phyloP scores from a whole-genome alignment of 192 early-diverging fungal species.

The Spizellomyces punctatus region DNA sequence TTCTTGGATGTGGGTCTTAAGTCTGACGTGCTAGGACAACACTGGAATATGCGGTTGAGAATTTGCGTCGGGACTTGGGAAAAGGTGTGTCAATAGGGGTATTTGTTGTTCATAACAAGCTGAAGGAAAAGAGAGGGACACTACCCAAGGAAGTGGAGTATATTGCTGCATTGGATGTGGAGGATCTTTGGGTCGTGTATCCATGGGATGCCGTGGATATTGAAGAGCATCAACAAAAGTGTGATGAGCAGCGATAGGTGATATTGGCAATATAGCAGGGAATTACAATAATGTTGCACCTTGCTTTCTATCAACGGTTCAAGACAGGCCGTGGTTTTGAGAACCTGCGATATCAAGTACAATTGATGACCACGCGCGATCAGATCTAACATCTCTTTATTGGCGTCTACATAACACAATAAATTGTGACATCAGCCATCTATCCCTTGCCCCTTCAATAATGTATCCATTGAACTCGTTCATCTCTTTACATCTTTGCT shows the following conservation, averaged over 20 bases:
- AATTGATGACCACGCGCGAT: too few species aligned
- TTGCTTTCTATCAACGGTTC: too few species aligned
- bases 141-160: conserved; percentile 15
- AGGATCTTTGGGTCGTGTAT: conserved; percentile 21
- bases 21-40: conserved; percentile 6
- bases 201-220: conserved; percentile 30
- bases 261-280: too few species aligned
- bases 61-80: conserved; percentile 7
- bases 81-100: not conserved
- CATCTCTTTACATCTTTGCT: conserved; percentile 5
- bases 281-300: too few species aligned
- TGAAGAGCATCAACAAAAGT: conserved; percentile 14
- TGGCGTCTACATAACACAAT: too few species aligned
- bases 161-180: conserved; percentile 20
- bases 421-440: too few species aligned
- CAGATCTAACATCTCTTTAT: too few species aligned
- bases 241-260: not conserved
- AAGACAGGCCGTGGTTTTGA: too few species aligned
- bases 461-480: not conserved
- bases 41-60: conserved; percentile 15
- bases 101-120: conserved; percentile 25
- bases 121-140: conserved; percentile 11
- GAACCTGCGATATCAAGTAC: too few species aligned
- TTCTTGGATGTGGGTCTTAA: not conserved
- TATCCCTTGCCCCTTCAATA: too few species aligned